phyloP scores from a whole-genome alignment of 192 early-diverging fungal genomes.

The Backusella mclennaniae region DNA sequence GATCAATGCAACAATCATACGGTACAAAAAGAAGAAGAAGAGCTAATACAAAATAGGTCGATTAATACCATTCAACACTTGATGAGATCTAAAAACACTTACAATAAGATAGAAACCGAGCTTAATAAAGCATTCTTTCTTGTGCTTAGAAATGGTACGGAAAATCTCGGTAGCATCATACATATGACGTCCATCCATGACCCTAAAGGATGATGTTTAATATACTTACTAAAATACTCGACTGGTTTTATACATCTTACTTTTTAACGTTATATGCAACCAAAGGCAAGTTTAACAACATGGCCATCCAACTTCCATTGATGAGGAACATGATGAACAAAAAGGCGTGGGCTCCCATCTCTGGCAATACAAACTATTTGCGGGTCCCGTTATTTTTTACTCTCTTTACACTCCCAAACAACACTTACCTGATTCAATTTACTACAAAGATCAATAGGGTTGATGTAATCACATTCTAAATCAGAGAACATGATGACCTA shows the following conservation, averaged over 20 bases:
- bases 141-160: constrained; percentile 87
- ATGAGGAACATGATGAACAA: constrained; percentile 82
- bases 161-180: constrained; percentile 99
- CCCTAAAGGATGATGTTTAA: constrained; percentile 47
- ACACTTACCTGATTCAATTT: constrained; percentile 84
- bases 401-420: neutral
- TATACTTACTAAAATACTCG: neutral
- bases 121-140: constrained; percentile 97
- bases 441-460: constrained; percentile 97
- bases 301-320: constrained; percentile 84
- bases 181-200: constrained; percentile 83
- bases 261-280: constrained; percentile 86
- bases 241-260: constrained; percentile 43
- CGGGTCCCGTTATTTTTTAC: neutral
- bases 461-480: constrained; percentile 98
- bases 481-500: constrained; percentile 56
- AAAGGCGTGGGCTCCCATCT: constrained; percentile 83
- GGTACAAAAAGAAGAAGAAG: constrained; percentile 94
- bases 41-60: constrained; percentile 12
- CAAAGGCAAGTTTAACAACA: constrained; percentile 84
- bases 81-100: constrained; percentile 14
- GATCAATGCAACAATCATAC: constrained; percentile 47
- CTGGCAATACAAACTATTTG: constrained; percentile 90
- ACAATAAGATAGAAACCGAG: constrained; percentile 93
- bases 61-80: neutral